Percentiles rank a stretch among this genome's conserved stretches.
Conservation (phyloP, 305 asterid species). For the Solanum aculeatissimum region DNA sequence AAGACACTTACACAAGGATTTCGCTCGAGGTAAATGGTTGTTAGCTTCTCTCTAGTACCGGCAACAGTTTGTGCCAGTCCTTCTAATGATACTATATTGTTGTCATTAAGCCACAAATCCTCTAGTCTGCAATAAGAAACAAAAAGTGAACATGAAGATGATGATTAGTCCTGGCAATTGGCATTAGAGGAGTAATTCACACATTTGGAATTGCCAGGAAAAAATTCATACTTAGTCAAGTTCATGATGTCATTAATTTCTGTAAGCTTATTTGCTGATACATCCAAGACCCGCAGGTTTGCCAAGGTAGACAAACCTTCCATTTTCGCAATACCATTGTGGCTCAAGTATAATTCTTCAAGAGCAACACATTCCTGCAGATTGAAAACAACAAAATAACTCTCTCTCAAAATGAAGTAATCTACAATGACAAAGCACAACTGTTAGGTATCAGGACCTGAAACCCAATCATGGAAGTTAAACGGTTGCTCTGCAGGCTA, state of each 20-base stretch:
- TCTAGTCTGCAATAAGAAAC: constrained; percentile 52
- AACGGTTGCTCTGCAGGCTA: constrained; percentile 94
- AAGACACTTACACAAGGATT: constrained; percentile 74
- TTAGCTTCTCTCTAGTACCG: constrained; percentile 57
- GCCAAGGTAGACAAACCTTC: constrained; percentile 74
- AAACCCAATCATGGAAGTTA: constrained; percentile 68
- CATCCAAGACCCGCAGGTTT: constrained; percentile 86
- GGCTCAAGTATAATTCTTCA: constrained; percentile 94
- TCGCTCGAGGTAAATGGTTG: constrained; percentile 92
- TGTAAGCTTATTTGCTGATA: constrained; percentile 80
- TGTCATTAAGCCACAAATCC: constrained; percentile 97
- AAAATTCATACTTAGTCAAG: constrained; percentile 39
- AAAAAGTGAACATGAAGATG: constrained; percentile 3
- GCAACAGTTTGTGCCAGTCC: constrained; percentile 61
- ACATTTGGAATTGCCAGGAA: constrained; percentile 1
- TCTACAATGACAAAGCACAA: background rate
- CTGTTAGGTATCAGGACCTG: constrained; percentile 37
- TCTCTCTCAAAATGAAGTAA: background rate
- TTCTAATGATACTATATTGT: constrained; percentile 58
- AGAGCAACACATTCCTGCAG: constrained; percentile 73
- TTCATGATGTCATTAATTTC: constrained; percentile 52
- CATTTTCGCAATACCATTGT: constrained; percentile 84
- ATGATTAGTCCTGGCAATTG: background rate
- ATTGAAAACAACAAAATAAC: background rate
- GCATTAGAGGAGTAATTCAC: background rate